These are phyloP conservation scores for Zoysia japonica DNA, from an alignment of 176 grass and related monocot species.

Conservation along the genomic window DNA sequence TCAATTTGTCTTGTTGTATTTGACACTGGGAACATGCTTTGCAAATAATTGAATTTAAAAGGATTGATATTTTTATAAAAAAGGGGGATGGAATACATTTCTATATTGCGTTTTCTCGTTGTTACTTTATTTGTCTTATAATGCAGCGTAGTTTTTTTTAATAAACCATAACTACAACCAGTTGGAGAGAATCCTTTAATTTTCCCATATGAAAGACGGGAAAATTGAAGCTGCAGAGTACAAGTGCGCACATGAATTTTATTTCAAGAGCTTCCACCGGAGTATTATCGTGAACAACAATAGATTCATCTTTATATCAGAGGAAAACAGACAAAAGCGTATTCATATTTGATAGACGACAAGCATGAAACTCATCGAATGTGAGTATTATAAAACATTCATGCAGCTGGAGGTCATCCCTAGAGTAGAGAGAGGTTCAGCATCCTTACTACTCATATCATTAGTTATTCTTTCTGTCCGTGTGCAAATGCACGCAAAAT, in stretches of 20 bases:
- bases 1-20: not conserved
- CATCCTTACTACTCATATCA: not conserved
- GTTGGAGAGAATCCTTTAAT: not conserved
- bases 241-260: not conserved
- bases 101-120: not conserved
- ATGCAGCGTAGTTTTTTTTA: not conserved
- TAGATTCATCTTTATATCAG: not conserved
- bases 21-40: not conserved
- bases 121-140: not conserved
- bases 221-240: not conserved
- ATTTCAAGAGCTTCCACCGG: not conserved
- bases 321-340: not conserved
- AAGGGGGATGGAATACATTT: constrained; percentile 6
- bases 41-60: not conserved
- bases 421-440: not conserved
- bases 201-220: not conserved
- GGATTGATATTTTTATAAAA: not conserved
- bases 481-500: constrained; percentile 8
- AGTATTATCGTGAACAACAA: not conserved
- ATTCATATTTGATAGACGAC: constrained; percentile 28
- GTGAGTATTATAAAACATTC: constrained; percentile 5
- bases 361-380: not conserved
- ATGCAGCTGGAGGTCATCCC: not conserved
- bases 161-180: not conserved
- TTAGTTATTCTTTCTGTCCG: not conserved